phyloP scores from a whole-genome alignment of 768 basidiomycete species.

The Rhizopogon vinicolor region DNA sequence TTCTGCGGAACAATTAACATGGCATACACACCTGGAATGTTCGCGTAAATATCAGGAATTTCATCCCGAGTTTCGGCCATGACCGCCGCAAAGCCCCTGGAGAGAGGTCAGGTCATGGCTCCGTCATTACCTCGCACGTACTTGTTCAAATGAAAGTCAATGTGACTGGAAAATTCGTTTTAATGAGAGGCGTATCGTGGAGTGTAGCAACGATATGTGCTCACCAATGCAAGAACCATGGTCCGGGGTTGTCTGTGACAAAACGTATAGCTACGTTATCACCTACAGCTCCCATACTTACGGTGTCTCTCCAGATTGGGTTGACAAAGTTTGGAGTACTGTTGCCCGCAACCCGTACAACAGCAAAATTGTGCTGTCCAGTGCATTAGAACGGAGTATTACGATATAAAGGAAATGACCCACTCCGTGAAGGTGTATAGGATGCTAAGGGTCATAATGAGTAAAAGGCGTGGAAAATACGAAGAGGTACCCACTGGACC shows the following conservation, averaged over 20 bases:
- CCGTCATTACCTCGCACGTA: constrained; percentile 5
- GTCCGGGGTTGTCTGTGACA: constrained; percentile 62
- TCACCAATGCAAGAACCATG: constrained; percentile 47
- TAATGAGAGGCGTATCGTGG: neutral
- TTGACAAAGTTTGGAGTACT: constrained; percentile 30
- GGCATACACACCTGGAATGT: constrained; percentile 13
- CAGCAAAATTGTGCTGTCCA: constrained; percentile 32
- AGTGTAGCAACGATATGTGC: neutral
- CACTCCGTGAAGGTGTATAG: constrained; percentile 38
- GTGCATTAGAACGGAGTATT: neutral
- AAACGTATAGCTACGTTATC: constrained; percentile 54
- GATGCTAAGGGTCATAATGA: constrained; percentile 20
- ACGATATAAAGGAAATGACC: constrained; percentile 4
- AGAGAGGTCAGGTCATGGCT: constrained; percentile 2
- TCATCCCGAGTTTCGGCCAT: constrained; percentile 22
- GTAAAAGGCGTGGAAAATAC: no score
- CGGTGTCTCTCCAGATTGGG: constrained; percentile 31
- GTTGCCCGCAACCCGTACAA: constrained; percentile 30
- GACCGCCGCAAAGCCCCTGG: constrained; percentile 26
- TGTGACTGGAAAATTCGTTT: constrained; percentile 15
- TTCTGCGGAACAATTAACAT: neutral
- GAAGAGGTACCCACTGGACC: constrained; percentile 21
- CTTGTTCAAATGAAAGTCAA: constrained; percentile 26
- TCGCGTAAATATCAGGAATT: neutral
- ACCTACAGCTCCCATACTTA: constrained; percentile 28